Evolutionary conservation across 306 rosid species (phyloP), one percentile per base, ranked within the genome.

Genomic region (Prunus armeniaca): DNA sequence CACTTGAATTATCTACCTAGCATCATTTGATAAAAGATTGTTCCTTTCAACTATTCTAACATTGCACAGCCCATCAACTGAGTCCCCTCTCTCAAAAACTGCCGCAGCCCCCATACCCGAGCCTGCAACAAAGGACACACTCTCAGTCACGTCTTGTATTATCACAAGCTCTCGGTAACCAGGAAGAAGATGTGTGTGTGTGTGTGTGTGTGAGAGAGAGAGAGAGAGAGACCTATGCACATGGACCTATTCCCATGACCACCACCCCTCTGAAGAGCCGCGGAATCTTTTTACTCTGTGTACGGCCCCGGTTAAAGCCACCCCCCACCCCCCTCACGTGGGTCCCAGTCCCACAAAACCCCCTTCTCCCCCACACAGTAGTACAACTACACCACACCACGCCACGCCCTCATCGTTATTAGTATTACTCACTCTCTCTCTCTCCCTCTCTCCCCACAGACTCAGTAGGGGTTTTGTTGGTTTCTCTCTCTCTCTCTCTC

Each of bases 71-170:
- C 80, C 81, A 74, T 92, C 88, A 65, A 67, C 80, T 6, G 43
- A 80, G 76, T 91, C 94, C 12, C 91, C 98, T 75, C 97, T 87
- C 80, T 94, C 97, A 62, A 94, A 82, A 38, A 91, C 96, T 47
- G 97, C 98, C 46, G 97, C 96, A 80, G 98, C 97, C 25, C 97
- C 96, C 98, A 94, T 91, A 7, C 96, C 97, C 4, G 95, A 83
- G 60, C 98, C 98, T 91, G 90, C 79, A 45, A 69, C 2, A 54
- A n/a, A 15, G 12, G 20, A 12, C 27, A 11, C 41, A 15, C 22
- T 8, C 43, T 18, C 5, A 55, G 46, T 15, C 28, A 41, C 19
- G 45, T 52, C 32, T 22, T 28, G 9, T n/a, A 47, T 75, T 47
- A 15, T 65, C 18, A 4, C 9, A 45, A 41, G 24, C 57, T 12